Conservation (phyloP, 2,329 filamentous ascomycete genomes). For the Venturia pyrina region DNA sequence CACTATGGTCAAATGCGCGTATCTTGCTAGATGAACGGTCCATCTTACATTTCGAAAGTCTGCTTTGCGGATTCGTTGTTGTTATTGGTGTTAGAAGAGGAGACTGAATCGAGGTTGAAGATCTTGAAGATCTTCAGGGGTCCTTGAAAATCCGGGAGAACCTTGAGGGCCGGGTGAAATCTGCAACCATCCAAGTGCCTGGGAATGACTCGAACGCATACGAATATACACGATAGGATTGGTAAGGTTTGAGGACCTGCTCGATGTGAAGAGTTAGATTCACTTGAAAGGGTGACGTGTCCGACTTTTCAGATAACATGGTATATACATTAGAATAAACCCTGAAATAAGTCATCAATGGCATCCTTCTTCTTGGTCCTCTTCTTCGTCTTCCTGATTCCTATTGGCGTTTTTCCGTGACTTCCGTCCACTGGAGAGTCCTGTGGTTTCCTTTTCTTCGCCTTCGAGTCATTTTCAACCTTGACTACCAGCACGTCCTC, state of each 20-base stretch:
- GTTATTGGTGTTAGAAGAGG: background rate
- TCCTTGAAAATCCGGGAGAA: background rate
- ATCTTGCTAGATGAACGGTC: background rate
- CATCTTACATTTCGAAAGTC: background rate
- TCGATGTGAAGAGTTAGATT: too few species aligned
- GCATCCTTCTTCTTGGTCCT: background rate
- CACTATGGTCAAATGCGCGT: background rate
- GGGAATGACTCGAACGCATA: background rate
- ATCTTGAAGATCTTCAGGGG: background rate
- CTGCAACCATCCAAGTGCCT: background rate
- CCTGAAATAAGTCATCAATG: conserved; percentile 6
- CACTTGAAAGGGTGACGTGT: too few species aligned
- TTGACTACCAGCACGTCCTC: background rate
- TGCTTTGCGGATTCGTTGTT: background rate
- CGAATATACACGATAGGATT: too few species aligned
- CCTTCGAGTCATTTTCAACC: background rate
- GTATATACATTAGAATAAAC: conserved; percentile 1
- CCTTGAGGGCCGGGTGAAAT: background rate
- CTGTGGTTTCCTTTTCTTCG: conserved; percentile 4
- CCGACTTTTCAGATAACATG: background rate
- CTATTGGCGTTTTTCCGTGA: background rate
- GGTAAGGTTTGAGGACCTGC: too few species aligned
- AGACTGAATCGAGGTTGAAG: background rate
- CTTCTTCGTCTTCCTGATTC: background rate
- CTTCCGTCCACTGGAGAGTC: background rate